phyloP scores from a whole-genome alignment of 176 grass and related monocot genomes.

The Oryza nivara region DNA sequence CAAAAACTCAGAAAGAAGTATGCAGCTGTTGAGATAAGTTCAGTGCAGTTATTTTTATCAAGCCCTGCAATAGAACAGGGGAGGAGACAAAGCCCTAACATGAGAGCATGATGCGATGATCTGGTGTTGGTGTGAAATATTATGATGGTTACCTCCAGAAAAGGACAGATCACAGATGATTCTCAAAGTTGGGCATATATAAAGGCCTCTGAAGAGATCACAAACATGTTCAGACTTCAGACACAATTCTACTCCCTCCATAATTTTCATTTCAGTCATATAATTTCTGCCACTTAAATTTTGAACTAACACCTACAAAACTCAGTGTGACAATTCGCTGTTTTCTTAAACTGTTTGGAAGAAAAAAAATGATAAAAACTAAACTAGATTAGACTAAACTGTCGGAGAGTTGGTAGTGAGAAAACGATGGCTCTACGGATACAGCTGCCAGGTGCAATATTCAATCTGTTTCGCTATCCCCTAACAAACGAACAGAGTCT shows the following conservation, averaged over 20 bases:
- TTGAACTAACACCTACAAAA: neutral
- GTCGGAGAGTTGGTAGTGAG: constrained; percentile 41
- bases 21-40: neutral
- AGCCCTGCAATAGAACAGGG: constrained; percentile 12
- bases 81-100: constrained; percentile 17
- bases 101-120: constrained; percentile 41
- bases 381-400: neutral
- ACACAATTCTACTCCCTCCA: neutral
- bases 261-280: neutral
- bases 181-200: constrained; percentile 28
- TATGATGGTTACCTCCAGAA: constrained; percentile 40
- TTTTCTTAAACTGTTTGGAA: constrained; percentile 20
- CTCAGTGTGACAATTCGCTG: neutral
- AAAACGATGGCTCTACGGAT: constrained; percentile 39
- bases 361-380: neutral
- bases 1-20: constrained; percentile 19
- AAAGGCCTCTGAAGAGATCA: neutral
- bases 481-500: constrained; percentile 34
- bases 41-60: constrained; percentile 26
- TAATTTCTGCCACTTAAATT: neutral
- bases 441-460: constrained; percentile 51
- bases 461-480: constrained; percentile 41
- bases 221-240: constrained; percentile 33
- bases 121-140: constrained; percentile 40
- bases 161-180: constrained; percentile 51